These are phyloP conservation scores for Heritiera fomes DNA, from an alignment of 345 rosid genomes.

Conservation along the genomic window DNA sequence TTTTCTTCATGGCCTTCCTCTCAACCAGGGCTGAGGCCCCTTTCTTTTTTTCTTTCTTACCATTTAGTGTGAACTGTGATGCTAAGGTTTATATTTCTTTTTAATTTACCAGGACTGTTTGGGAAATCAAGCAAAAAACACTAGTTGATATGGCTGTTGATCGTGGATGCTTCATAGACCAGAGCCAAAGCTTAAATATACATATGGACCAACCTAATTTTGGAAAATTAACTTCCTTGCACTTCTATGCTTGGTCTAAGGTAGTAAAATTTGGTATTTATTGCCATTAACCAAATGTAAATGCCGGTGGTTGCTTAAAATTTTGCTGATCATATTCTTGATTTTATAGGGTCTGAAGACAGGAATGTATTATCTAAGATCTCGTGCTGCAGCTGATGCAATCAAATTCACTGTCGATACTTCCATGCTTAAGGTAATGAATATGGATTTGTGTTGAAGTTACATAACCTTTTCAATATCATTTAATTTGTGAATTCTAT, in stretches of 20 bases:
- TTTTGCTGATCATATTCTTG: neutral
- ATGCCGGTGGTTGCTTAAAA: neutral
- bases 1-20: neutral
- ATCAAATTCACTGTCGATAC: conserved; percentile 95
- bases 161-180: neutral
- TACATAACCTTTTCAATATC: neutral
- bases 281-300: neutral
- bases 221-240: conserved; percentile 21
- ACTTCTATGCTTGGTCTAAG: conserved; percentile 22
- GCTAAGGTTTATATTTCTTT: neutral
- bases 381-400: conserved; percentile 99
- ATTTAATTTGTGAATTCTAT: neutral
- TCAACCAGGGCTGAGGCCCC: too few relatives aligned
- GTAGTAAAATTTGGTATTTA: conserved; percentile 23
- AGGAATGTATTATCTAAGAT: conserved; percentile 86
- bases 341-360: conserved; percentile 75
- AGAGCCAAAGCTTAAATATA: conserved; percentile 18
- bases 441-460: neutral
- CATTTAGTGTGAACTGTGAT: neutral
- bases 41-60: neutral
- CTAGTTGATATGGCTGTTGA: conserved; percentile 19
- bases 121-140: conserved; percentile 21
- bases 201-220: conserved; percentile 20
- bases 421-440: conserved; percentile 55
- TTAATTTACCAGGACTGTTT: neutral